Evolutionary conservation across 1,284 basidiomycete genomes (phyloP).

Genomic region (Malassezia caprae): DNA sequence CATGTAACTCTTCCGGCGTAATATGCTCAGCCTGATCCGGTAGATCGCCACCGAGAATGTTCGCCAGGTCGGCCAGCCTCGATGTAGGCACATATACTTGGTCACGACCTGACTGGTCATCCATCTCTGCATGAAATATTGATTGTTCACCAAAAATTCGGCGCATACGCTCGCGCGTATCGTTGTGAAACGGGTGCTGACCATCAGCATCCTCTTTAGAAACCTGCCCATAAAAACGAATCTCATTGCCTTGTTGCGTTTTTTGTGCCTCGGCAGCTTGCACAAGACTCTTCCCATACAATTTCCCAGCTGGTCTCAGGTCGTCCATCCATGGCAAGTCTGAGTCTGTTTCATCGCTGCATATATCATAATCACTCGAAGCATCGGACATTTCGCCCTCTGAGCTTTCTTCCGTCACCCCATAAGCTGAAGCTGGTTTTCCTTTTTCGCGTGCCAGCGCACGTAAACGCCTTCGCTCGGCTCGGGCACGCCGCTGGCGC

Average conservation of each 20-base stretch:
- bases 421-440: conserved; percentile 29
- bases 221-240: conserved; percentile 36
- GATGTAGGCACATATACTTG: background rate
- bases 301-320: conserved; percentile 34
- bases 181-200: conserved; percentile 27
- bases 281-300: conserved; percentile 43
- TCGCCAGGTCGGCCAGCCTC: background rate
- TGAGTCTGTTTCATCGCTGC: conserved; percentile 24
- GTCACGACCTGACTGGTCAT: background rate
- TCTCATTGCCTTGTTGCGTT: conserved; percentile 20
- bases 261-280: conserved; percentile 26
- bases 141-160: conserved; percentile 35
- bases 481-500: conserved; percentile 4
- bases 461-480: conserved; percentile 6
- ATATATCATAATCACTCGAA: conserved; percentile 19
- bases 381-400: conserved; percentile 13
- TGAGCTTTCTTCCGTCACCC: background rate
- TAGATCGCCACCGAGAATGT: background rate
- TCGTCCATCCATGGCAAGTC: conserved; percentile 39
- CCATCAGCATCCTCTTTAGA: conserved; percentile 21
- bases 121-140: conserved; percentile 35
- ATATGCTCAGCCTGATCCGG: background rate
- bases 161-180: conserved; percentile 42
- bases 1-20: background rate
- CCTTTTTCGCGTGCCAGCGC: conserved; percentile 24